Conservation (phyloP, 2,329 filamentous ascomycete genomes). For the Didymellaceae sp. region DNA sequence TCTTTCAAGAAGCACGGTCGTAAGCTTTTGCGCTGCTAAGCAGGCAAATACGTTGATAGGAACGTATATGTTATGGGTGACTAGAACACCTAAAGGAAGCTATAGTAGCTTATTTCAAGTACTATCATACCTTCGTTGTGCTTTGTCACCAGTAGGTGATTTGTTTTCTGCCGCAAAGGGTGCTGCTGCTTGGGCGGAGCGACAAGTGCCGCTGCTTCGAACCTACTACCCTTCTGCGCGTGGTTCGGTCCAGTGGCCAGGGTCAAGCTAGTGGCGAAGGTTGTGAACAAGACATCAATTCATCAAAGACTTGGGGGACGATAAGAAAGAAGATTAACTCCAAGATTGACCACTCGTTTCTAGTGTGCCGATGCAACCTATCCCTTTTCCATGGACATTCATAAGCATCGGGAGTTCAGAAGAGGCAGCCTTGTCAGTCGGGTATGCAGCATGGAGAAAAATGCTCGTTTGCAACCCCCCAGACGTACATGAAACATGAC, state of each 20-base stretch:
- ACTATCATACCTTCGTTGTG: too few relatives aligned
- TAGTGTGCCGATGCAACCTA: constrained; percentile 44
- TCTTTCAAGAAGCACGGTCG: too few relatives aligned
- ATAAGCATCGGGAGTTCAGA: constrained; percentile 44
- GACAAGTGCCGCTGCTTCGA: too few relatives aligned
- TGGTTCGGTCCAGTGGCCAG: not conserved
- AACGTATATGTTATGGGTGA: too few relatives aligned
- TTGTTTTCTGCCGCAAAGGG: too few relatives aligned
- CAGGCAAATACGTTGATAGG: too few relatives aligned
- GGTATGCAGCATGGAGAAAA: constrained; percentile 47
- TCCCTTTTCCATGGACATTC: constrained; percentile 45
- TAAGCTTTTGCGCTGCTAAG: too few relatives aligned
- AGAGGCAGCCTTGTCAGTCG: constrained; percentile 44
- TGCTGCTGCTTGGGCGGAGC: too few relatives aligned
- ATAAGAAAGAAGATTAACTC: constrained; percentile 33
- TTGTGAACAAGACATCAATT: constrained; percentile 15
- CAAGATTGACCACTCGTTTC: constrained; percentile 43
- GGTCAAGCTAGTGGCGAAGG: constrained; percentile 7
- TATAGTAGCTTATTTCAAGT: too few relatives aligned
- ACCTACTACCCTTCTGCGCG: too few relatives aligned
- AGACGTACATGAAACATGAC: constrained; percentile 55
- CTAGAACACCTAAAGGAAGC: too few relatives aligned
- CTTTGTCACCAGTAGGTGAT: too few relatives aligned
- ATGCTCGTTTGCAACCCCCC: constrained; percentile 49
- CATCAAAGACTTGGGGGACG: constrained; percentile 11